Percentiles rank a stretch among this genome's conserved stretches.
Conservation (phyloP, 2,329 filamentous ascomycete species). For the Epichloe hybrida region DNA sequence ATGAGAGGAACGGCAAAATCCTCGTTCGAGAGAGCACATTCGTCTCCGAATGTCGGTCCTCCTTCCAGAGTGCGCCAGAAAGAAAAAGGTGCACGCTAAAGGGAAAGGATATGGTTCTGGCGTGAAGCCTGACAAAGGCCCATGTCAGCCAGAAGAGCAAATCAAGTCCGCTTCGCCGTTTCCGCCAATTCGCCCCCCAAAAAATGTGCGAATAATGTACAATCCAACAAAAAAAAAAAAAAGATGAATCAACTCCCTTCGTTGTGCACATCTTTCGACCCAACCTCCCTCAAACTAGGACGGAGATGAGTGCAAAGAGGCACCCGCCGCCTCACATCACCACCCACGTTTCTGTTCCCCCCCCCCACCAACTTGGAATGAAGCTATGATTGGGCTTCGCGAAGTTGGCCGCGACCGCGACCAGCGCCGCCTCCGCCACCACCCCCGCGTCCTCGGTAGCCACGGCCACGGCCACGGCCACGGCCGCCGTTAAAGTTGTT, state of each 20-base stretch:
- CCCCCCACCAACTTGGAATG: constrained; percentile 5
- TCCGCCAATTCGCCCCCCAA: constrained; percentile 22
- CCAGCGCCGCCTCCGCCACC: constrained; percentile 17
- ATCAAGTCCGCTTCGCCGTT: constrained; percentile 20
- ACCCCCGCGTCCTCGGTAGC: constrained; percentile 26
- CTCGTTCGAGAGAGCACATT: background rate
- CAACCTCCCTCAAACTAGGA: constrained; percentile 7
- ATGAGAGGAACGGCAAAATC: constrained; percentile 1
- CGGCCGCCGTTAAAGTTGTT: constrained; percentile 19
- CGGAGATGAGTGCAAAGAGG: constrained; percentile 6
- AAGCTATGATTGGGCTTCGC: constrained; percentile 22
- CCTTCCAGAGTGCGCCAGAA: background rate
- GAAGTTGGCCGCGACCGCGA: constrained; percentile 23
- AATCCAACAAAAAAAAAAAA: constrained; percentile 23
- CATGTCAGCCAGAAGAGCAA: constrained; percentile 10
- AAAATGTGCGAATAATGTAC: constrained; percentile 27
- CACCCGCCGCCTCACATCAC: background rate
- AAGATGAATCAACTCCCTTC: constrained; percentile 11
- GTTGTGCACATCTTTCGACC: background rate
- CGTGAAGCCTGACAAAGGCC: constrained; percentile 1
- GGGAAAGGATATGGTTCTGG: background rate
- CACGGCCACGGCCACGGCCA: constrained; percentile 25
- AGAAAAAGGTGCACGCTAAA: background rate
- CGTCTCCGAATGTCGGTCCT: background rate
- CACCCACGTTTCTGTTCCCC: background rate